Percentiles rank a stretch among this genome's conserved stretches.
phyloP scores from a whole-genome alignment of 2,329 filamentous ascomycete genomes.

The Dactylellina leptospora region DNA sequence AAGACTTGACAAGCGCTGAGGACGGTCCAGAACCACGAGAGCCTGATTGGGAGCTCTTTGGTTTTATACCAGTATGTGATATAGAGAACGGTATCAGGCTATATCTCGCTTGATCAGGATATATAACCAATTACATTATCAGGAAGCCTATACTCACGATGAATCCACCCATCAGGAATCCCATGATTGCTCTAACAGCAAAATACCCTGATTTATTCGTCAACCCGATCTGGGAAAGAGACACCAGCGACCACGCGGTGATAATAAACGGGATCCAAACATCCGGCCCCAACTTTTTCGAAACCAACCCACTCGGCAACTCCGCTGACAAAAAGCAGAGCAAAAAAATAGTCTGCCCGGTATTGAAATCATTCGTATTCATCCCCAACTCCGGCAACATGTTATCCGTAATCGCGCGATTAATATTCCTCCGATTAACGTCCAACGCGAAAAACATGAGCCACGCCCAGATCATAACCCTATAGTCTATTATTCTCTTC shows the following conservation, averaged over 20 bases:
- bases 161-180: slow-evolving; percentile 65
- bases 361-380: slow-evolving; percentile 64
- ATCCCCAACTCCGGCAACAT: slow-evolving; percentile 61
- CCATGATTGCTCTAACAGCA: slow-evolving; percentile 62
- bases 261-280: slow-evolving; percentile 63
- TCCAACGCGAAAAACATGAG: slow-evolving; percentile 65
- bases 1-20: slow-evolving; percentile 59
- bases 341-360: slow-evolving; percentile 62
- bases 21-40: slow-evolving; percentile 61
- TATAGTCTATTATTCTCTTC: slow-evolving; percentile 61
- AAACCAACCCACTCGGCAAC: slow-evolving; percentile 64
- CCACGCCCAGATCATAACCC: slow-evolving; percentile 63
- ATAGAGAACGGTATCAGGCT: too few species aligned
- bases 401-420: slow-evolving; percentile 60
- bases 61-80: slow-evolving; percentile 55
- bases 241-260: slow-evolving; percentile 61
- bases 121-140: not conserved
- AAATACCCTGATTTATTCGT: slow-evolving; percentile 61
- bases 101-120: too few species aligned
- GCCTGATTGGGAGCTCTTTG: slow-evolving; percentile 58
- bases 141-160: slow-evolving; percentile 61
- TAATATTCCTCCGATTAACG: slow-evolving; percentile 64
- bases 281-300: slow-evolving; percentile 66
- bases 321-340: slow-evolving; percentile 64
- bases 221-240: slow-evolving; percentile 61